Percentiles rank a stretch among this genome's conserved stretches.
Conservation (phyloP, 495 filamentous ascomycete genomes). For the Parmelia sp. region DNA sequence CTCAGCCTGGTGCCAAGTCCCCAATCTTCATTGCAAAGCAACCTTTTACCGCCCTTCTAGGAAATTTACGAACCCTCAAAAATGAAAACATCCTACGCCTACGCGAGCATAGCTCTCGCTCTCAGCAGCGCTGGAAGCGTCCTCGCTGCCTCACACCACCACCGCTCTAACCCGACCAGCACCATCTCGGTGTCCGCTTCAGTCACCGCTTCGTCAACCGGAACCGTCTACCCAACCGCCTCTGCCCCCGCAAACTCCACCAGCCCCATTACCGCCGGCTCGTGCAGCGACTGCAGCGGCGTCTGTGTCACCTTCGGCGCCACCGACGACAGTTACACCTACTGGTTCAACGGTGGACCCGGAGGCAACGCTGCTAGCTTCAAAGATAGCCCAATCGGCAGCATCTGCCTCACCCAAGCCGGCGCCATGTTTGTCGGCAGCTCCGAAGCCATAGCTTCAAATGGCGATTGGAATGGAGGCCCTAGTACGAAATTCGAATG, state of each 20-base stretch:
- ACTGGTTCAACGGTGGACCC: conserved; percentile 1
- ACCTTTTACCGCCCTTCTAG: not conserved
- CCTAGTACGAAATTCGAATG: conserved; percentile 1
- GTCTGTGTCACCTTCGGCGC: conserved; percentile 5
- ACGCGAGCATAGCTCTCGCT: conserved; percentile 2
- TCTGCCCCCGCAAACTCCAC: not conserved
- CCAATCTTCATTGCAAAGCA: not conserved
- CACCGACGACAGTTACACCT: not conserved
- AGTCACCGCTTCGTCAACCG: not conserved
- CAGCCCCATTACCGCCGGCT: not conserved
- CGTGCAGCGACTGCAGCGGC: not conserved
- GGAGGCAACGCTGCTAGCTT: not conserved
- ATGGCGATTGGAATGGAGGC: too few species aligned
- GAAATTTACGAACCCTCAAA: not conserved
- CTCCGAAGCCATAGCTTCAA: not conserved
- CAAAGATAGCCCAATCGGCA: not conserved
- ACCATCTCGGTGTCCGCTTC: not conserved
- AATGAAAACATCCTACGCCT: not conserved
- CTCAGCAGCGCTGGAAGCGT: not conserved
- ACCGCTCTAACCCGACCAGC: not conserved
- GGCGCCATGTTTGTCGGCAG: conserved; percentile 3
- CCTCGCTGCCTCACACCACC: not conserved
- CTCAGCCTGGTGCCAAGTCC: not conserved
- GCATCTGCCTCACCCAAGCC: not conserved
- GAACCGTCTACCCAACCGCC: not conserved